These are phyloP conservation scores for Neoascochyta sp. DNA, from an alignment of 2,329 filamentous ascomycete species.

Conservation along the genomic window DNA sequence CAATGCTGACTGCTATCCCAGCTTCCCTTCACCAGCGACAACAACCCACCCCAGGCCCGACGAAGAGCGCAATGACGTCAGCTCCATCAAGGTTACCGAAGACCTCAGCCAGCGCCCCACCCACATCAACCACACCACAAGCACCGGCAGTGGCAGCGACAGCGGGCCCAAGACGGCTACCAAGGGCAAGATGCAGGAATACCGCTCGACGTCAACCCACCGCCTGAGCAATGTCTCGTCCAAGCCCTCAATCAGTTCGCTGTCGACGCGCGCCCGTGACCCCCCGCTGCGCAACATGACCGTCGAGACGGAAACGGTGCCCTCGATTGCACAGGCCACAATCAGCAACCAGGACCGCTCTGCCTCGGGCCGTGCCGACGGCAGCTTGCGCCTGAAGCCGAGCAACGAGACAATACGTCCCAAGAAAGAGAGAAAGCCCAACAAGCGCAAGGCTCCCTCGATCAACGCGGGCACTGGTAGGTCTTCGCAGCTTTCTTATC, in stretches of 20 bases:
- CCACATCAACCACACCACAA: constrained; percentile 36
- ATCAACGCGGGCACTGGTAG: constrained; percentile 71
- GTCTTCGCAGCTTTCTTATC: constrained; percentile 42
- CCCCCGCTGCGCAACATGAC: constrained; percentile 88
- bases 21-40: constrained; percentile 14
- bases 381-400: constrained; percentile 77
- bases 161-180: constrained; percentile 44
- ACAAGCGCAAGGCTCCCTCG: constrained; percentile 67
- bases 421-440: constrained; percentile 86
- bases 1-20: constrained; percentile 20
- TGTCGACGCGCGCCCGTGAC: constrained; percentile 62
- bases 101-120: constrained; percentile 44
- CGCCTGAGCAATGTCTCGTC: constrained; percentile 49
- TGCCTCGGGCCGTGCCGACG: constrained; percentile 59
- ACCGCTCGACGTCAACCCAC: constrained; percentile 40
- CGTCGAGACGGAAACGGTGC: constrained; percentile 94
- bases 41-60: constrained; percentile 24
- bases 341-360: constrained; percentile 58
- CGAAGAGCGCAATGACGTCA: constrained; percentile 43
- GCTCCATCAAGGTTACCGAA: constrained; percentile 48
- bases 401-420: constrained; percentile 96
- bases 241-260: constrained; percentile 66
- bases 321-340: constrained; percentile 80
- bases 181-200: constrained; percentile 44
- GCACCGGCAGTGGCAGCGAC: constrained; percentile 61